These are phyloP conservation scores for Anethum foeniculum DNA, from an alignment of 140 eudicot species.

Conservation along the genomic window DNA sequence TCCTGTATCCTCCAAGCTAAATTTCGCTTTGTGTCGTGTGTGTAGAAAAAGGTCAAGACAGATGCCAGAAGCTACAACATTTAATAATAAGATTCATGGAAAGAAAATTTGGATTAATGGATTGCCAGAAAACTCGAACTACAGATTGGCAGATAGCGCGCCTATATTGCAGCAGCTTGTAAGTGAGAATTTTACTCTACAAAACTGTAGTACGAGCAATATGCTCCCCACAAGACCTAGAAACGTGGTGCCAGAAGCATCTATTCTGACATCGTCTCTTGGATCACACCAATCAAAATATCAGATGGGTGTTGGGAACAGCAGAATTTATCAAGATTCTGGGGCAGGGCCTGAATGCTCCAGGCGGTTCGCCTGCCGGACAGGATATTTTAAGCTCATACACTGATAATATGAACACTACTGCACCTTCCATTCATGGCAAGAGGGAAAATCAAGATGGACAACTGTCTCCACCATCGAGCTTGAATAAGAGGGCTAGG, in stretches of 20 bases:
- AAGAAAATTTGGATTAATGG: constrained; percentile 63
- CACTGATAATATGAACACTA: constrained; percentile 38
- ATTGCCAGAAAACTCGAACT: constrained; percentile 48
- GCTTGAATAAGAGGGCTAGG: constrained; percentile 57
- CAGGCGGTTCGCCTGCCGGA: constrained; percentile 45
- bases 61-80: constrained; percentile 41
- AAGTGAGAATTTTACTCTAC: constrained; percentile 39
- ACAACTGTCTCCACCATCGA: constrained; percentile 42
- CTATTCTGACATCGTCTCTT: constrained; percentile 41
- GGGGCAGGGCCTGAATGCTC: constrained; percentile 36
- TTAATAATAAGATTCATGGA: constrained; percentile 43
- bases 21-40: constrained; percentile 41
- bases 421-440: constrained; percentile 36
- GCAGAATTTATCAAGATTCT: constrained; percentile 54
- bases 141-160: constrained; percentile 34
- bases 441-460: constrained; percentile 82
- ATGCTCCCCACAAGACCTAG: constrained; percentile 36
- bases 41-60: constrained; percentile 62
- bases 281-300: constrained; percentile 55
- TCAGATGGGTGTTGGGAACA: constrained; percentile 57
- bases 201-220: constrained; percentile 39
- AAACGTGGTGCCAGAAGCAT: constrained; percentile 33
- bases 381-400: constrained; percentile 63
- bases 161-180: constrained; percentile 41
- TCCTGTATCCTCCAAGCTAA: constrained; percentile 48